Base-by-base conservation (phyloP, 139 green algal species). In the Auxenochlorella pyrenoidosa region DNA sequence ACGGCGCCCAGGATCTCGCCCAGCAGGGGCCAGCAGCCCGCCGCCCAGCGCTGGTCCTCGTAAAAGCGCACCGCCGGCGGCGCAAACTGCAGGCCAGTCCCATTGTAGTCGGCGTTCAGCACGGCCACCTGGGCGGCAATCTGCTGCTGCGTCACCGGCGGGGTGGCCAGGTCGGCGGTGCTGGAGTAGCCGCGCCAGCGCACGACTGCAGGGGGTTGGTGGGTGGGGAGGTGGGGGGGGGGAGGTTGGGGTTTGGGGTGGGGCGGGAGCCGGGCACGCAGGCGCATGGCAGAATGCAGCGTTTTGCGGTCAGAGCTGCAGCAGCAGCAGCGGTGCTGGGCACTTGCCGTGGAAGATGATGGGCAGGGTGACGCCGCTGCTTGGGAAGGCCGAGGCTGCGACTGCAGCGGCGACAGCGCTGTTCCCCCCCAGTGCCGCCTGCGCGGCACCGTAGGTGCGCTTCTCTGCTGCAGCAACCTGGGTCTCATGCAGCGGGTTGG, bases 1-100 rank as follows among this genome's bases (percentile, higher is more conserved):
- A 83, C 76, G 24, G 76, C 76, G 5, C 0, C 47, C 76, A 83
- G 47, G 22, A 83, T 83, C 40, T 83, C 47, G 22, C 76, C 76
- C 47, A 83, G 51, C 76, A 30, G 47, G 16, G 1, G 51, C 44
- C 30, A 70, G 76, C 76, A 83, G 13, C 0, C 18, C 1, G 0
- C 47, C 6, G 76, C 47, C 76, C 76, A 83, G 28, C 4, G 26
- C 13, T 47, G 30, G 47, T 34, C 32, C 3, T 68, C 51, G 76
- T 83, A 32, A 12, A 68, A 30, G n/a, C 47, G 44, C 16, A 83
- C 32, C 32, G 40, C 32, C 5, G 76, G 76, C 32, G 76, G 1
- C 30, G 28, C 21, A 43, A 83, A 83, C 47, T 83, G 76, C 32
- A 68, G 16, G 66, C 66, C 66, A 24, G 66, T 75, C 3, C 66